Conservation (phyloP, 177 flowering plant species). For the Vitis hybrid region DNA sequence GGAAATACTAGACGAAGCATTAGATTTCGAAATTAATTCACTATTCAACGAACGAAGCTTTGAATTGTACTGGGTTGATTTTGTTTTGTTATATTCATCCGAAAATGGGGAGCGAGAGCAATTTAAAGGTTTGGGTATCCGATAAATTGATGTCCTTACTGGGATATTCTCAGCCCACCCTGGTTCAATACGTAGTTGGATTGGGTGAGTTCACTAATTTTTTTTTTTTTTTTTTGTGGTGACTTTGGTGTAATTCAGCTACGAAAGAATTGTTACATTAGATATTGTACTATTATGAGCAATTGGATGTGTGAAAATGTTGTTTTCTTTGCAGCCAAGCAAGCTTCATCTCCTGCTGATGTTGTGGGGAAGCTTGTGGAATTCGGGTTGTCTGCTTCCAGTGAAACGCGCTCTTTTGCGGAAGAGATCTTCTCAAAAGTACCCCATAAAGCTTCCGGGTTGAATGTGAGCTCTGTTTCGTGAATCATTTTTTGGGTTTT, state of each 20-base stretch:
- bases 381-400: slow-evolving; percentile 51
- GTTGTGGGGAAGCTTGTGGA: slow-evolving; percentile 51
- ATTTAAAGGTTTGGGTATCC: slow-evolving; percentile 74
- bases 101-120: slow-evolving; percentile 55
- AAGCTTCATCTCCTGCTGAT: slow-evolving; percentile 72
- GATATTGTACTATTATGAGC: background rate
- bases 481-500: background rate
- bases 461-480: slow-evolving; percentile 52
- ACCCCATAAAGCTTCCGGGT: slow-evolving; percentile 60
- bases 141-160: slow-evolving; percentile 69
- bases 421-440: slow-evolving; percentile 61
- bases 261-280: background rate
- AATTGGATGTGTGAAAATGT: background rate
- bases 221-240: background rate
- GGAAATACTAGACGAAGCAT: no score
- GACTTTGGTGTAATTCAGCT: background rate
- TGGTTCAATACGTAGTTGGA: slow-evolving; percentile 71
- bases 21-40: no score
- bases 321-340: slow-evolving; percentile 55
- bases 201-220: slow-evolving; percentile 41
- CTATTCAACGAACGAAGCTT: no score
- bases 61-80: no score
- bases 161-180: slow-evolving; percentile 71
- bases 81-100: background rate
- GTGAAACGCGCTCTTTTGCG: slow-evolving; percentile 63